phyloP scores from a whole-genome alignment of 768 basidiomycete species.

The Saitozyma podzolica region DNA sequence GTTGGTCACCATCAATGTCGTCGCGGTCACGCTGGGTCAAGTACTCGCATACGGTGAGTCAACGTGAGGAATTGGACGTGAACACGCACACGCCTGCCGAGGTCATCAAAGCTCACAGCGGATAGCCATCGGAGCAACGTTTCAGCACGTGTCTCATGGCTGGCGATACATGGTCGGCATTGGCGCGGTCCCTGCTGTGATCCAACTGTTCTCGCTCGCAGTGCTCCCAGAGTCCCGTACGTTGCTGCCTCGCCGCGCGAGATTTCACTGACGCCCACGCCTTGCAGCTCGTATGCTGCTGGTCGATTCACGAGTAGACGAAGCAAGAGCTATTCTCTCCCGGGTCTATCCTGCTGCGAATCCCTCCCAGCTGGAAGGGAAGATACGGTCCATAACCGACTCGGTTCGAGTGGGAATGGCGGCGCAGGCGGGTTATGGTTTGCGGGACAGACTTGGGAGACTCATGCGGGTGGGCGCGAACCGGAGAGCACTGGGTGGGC shows the following conservation, averaged over 20 bases:
- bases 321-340: constrained; percentile 61
- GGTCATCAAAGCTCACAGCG: neutral
- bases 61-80: too few relatives aligned
- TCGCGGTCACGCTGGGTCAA: constrained; percentile 72
- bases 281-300: constrained; percentile 65
- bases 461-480: constrained; percentile 64
- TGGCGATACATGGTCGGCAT: constrained; percentile 86
- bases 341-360: constrained; percentile 69
- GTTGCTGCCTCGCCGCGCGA: constrained; percentile 38
- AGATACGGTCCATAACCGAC: constrained; percentile 68
- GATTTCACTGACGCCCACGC: neutral
- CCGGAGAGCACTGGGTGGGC: constrained; percentile 67
- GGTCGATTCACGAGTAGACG: constrained; percentile 58
- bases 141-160: constrained; percentile 59
- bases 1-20: constrained; percentile 79
- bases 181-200: constrained; percentile 55
- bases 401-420: constrained; percentile 63
- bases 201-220: constrained; percentile 64
- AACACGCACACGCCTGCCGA: constrained; percentile 53
- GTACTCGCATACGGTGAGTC: constrained; percentile 76
- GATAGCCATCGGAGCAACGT: constrained; percentile 49
- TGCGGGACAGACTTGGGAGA: constrained; percentile 61
- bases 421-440: constrained; percentile 61
- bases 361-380: constrained; percentile 46
- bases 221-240: constrained; percentile 77